These are phyloP conservation scores for Plasmopara muralis DNA, from an alignment of 352 stramenopile species.

Conservation along the genomic window DNA sequence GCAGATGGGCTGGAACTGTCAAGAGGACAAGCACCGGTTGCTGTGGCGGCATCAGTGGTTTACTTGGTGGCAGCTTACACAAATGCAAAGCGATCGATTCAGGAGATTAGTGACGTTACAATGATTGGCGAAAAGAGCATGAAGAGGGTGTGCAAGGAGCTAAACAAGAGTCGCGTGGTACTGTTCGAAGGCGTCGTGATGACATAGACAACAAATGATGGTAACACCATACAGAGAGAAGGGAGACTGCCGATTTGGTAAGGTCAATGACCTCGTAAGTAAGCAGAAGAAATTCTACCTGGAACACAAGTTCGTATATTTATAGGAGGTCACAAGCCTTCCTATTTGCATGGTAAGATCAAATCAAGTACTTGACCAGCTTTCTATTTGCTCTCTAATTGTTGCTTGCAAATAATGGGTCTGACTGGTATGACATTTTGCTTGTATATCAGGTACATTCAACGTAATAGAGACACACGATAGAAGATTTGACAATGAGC, in stretches of 20 bases:
- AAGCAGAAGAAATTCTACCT: slow-evolving; percentile 20
- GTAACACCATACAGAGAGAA: background rate
- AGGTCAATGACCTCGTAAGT: slow-evolving; percentile 20
- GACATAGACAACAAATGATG: slow-evolving; percentile 32
- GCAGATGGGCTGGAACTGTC: slow-evolving; percentile 57
- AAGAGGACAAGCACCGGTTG: slow-evolving; percentile 61
- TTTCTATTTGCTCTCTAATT: slow-evolving; percentile 4
- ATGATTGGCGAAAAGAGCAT: slow-evolving; percentile 81
- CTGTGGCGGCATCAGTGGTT: slow-evolving; percentile 69
- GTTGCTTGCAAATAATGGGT: too few species aligned
- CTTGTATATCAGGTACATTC: too few species aligned
- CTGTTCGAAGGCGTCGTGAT: slow-evolving; percentile 71
- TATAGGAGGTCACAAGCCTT: slow-evolving; percentile 19
- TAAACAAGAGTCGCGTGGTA: slow-evolving; percentile 76
- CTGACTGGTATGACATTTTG: too few species aligned
- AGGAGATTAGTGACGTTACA: slow-evolving; percentile 77
- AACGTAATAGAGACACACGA: slow-evolving; percentile 18
- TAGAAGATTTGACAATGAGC: slow-evolving; percentile 18
- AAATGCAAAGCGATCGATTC: slow-evolving; percentile 67
- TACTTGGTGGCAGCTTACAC: slow-evolving; percentile 81
- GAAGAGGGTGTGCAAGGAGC: slow-evolving; percentile 80
- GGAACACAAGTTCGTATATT: slow-evolving; percentile 46
- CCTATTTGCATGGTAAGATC: too few species aligned
- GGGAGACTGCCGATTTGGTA: background rate
- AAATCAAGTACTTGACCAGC: too few species aligned